A percentile compares a stretch with the other conserved stretches of the same genome.
Evolutionary conservation across 108 stramenopile species (phyloP).

Genomic region (Nitzschia sp.): DNA sequence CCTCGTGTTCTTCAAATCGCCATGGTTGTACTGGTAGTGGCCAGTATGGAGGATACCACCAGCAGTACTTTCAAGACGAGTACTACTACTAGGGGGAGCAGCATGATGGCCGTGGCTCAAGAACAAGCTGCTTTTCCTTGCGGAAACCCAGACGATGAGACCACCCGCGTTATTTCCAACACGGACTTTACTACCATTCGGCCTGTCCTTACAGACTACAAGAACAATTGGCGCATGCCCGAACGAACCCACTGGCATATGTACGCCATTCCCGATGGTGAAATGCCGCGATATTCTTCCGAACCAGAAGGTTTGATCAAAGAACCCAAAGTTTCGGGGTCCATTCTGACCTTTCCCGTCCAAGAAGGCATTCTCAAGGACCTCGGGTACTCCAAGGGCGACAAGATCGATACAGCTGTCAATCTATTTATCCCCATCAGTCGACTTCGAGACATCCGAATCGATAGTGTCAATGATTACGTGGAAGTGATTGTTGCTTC

Average conservation of each 20-base stretch:
- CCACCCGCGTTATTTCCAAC: background rate
- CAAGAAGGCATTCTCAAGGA: background rate
- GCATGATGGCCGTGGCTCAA: too few species aligned
- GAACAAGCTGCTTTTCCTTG: too few species aligned
- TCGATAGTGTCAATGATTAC: background rate
- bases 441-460: background rate
- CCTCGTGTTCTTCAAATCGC: too few species aligned
- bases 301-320: background rate
- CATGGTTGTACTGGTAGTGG: too few species aligned
- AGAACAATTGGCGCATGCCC: background rate
- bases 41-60: too few species aligned
- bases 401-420: background rate
- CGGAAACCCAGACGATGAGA: background rate
- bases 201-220: background rate
- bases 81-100: too few species aligned
- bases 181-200: background rate
- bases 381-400: background rate
- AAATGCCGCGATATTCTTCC: background rate
- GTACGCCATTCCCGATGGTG: background rate
- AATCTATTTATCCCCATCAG: background rate
- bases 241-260: background rate
- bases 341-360: background rate
- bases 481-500: background rate
- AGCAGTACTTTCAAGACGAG: too few species aligned
- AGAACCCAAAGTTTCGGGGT: background rate